A percentile compares a stretch with the other conserved stretches of the same genome.
phyloP scores from a whole-genome alignment of 441 rosid species.

The Pelargonium citronellum region DNA sequence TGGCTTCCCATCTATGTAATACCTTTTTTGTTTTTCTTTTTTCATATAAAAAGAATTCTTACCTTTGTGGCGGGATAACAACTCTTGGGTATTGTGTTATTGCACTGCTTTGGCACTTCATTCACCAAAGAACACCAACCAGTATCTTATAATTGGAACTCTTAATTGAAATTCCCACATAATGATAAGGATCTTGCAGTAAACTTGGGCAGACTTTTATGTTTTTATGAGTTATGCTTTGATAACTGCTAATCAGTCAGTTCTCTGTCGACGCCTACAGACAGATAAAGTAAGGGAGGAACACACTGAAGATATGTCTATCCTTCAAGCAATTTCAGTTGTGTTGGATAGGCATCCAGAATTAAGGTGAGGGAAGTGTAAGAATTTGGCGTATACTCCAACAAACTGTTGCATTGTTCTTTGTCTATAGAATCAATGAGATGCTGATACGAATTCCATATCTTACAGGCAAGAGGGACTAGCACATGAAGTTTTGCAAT shows the following conservation, averaged over 20 bases:
- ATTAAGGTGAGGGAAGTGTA: constrained; percentile 44
- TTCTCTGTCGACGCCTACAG: constrained; percentile 32
- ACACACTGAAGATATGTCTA: constrained; percentile 68
- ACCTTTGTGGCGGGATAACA: not conserved
- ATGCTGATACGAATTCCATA: constrained; percentile 15
- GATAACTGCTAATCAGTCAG: constrained; percentile 5
- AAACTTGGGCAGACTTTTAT: constrained; percentile 5
- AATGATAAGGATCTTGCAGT: not conserved
- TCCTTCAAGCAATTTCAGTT: constrained; percentile 64
- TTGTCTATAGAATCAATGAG: constrained; percentile 7
- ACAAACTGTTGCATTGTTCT: not conserved
- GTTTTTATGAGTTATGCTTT: not conserved
- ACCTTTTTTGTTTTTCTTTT: too few species aligned
- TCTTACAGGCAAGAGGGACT: constrained; percentile 58
- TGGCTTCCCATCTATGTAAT: too few species aligned
- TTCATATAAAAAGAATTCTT: too few species aligned
- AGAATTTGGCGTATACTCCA: not conserved
- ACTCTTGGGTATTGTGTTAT: not conserved
- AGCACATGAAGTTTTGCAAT: constrained; percentile 74
- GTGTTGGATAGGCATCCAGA: constrained; percentile 72
- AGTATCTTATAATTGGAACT: not conserved
- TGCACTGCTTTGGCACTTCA: not conserved
- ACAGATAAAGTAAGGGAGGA: constrained; percentile 74
- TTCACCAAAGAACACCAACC: not conserved
- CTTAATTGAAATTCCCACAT: not conserved